Conservation (phyloP, 306 rosid genomes). For the Styphnolobium japonicum region DNA sequence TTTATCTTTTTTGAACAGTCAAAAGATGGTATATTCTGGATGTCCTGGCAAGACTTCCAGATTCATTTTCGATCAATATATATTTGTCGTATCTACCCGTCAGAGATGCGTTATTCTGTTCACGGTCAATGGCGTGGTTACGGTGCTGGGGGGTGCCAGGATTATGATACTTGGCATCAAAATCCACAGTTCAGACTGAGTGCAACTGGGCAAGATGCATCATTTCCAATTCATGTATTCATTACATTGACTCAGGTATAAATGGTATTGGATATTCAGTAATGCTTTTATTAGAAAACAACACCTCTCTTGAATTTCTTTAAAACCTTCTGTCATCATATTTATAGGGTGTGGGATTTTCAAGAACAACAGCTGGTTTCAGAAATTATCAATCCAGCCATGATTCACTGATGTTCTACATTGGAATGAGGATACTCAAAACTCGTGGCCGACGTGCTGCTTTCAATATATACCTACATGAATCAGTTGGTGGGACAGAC, state of each 20-base stretch:
- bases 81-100: conserved; percentile 93
- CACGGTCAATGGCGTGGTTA: conserved; percentile 98
- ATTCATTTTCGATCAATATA: conserved; percentile 97
- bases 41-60: conserved; percentile 99
- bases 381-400: conserved; percentile 98
- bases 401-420: conserved; percentile 94
- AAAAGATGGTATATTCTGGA: conserved; percentile 97
- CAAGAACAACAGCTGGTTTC: conserved; percentile 94
- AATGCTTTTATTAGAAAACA: background rate
- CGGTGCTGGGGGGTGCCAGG: conserved; percentile 99
- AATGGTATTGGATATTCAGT: background rate
- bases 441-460: conserved; percentile 98
- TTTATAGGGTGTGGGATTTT: conserved; percentile 94
- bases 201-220: conserved; percentile 94
- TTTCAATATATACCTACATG: conserved; percentile 91
- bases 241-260: conserved; percentile 94
- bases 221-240: conserved; percentile 87
- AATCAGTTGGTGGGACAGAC: conserved; percentile 97
- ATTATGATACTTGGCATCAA: conserved; percentile 96
- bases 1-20: conserved; percentile 52
- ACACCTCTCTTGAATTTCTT: background rate
- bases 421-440: conserved; percentile 97
- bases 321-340: background rate
- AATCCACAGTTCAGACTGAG: conserved; percentile 96
- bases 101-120: conserved; percentile 93